phyloP scores from a whole-genome alignment of 352 stramenopile genomes.

The Globisporangium sylvaticum region DNA sequence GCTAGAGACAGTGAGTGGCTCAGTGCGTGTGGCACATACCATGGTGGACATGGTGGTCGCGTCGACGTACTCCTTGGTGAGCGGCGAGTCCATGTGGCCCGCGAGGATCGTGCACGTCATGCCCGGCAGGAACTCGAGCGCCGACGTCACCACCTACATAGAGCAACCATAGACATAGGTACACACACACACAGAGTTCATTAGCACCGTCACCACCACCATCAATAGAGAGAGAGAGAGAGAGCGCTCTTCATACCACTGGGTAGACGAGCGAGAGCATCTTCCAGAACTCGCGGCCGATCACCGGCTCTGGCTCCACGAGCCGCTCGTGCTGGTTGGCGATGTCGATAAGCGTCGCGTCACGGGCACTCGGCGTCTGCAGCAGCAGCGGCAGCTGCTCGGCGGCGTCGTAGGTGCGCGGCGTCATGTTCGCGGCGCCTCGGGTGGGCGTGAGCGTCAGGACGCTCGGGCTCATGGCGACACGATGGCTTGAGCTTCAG shows the following conservation, averaged over 20 bases:
- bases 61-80: conserved; percentile 57
- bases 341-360: conserved; percentile 13
- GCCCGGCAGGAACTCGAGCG: conserved; percentile 49
- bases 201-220: background rate
- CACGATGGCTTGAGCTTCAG: background rate
- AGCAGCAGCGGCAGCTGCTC: conserved; percentile 1
- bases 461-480: background rate
- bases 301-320: conserved; percentile 19
- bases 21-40: conserved; percentile 17
- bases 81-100: conserved; percentile 54
- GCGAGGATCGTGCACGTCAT: conserved; percentile 55
- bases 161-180: background rate
- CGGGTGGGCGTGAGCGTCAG: background rate
- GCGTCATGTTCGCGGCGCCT: background rate
- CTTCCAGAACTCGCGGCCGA: conserved; percentile 18
- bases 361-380: background rate
- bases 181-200: background rate
- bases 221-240: background rate
- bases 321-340: conserved; percentile 23
- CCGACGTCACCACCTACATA: conserved; percentile 25
- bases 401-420: background rate
- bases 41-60: conserved; percentile 48
- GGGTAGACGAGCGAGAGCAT: conserved; percentile 24
- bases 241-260: conserved; percentile 14
- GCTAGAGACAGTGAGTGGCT: background rate